Conservation (phyloP, 73 alveolate genomes). For the Tetrahymena thermophila region DNA sequence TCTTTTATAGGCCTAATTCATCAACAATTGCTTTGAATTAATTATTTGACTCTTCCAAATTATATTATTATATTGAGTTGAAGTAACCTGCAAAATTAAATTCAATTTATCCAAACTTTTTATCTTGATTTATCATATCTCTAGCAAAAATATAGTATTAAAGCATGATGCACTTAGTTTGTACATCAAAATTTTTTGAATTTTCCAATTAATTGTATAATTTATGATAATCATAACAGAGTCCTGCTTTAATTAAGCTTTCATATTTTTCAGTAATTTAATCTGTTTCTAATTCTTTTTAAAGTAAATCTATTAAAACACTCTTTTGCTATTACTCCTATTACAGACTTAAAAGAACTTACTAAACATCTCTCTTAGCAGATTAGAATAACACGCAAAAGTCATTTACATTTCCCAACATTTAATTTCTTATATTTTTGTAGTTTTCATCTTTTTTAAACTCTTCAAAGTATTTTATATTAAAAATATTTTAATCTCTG, state of each 20-base stretch:
- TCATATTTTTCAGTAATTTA: neutral
- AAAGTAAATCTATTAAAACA: neutral
- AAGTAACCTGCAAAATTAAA: neutral
- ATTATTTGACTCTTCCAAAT: neutral
- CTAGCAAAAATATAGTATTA: too few species aligned
- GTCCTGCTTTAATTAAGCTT: neutral
- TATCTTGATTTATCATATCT: neutral
- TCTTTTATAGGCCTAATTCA: too few species aligned
- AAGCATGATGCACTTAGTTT: neutral
- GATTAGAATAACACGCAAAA: neutral
- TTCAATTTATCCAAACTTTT: neutral
- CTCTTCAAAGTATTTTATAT: neutral
- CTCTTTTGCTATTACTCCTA: neutral
- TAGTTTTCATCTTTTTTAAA: neutral
- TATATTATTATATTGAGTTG: too few species aligned
- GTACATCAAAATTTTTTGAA: too few species aligned
- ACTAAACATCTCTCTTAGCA: neutral
- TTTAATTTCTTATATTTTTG: neutral
- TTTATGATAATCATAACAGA: neutral
- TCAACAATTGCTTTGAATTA: too few species aligned
- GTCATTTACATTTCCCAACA: neutral
- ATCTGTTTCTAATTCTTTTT: neutral
- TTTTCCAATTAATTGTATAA: neutral
- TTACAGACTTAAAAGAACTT: neutral
- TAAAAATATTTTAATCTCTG: neutral